Evolutionary conservation across 2,329 filamentous ascomycete genomes (phyloP).

Genomic region (Phyllosticta paracitricarpa): DNA sequence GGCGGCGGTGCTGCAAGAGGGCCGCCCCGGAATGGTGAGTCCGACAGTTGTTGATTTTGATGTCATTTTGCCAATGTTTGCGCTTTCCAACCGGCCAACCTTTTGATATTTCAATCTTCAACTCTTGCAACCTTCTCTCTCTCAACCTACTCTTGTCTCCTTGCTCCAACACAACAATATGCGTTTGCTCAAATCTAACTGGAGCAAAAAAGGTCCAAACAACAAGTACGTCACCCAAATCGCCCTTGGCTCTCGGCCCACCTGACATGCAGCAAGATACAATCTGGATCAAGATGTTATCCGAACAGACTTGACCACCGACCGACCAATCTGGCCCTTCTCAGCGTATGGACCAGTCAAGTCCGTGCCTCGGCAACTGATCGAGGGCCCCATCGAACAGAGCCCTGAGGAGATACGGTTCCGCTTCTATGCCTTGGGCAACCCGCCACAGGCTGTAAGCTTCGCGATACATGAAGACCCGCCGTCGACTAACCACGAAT

Average conservation of each 20-base stretch:
- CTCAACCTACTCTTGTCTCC: background rate
- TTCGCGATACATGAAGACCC: background rate
- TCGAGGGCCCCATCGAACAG: constrained; percentile 71
- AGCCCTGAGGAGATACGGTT: constrained; percentile 81
- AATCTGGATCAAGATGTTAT: constrained; percentile 19
- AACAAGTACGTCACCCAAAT: background rate
- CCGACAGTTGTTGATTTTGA: background rate
- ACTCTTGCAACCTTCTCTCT: background rate
- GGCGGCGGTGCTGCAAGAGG: constrained; percentile 1
- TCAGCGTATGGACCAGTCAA: constrained; percentile 74
- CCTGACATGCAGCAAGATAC: background rate
- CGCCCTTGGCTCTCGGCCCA: background rate
- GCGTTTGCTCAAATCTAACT: background rate
- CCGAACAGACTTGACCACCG: constrained; percentile 52
- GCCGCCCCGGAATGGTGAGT: constrained; percentile 32
- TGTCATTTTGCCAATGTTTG: background rate
- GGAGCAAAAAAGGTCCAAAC: background rate
- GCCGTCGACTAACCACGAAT: too few species aligned
- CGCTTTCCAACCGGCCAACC: background rate
- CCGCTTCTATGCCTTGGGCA: constrained; percentile 60
- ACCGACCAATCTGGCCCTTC: constrained; percentile 74
- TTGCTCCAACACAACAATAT: background rate
- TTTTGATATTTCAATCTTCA: background rate
- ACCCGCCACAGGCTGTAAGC: constrained; percentile 43
- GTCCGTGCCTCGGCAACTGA: constrained; percentile 70